These are phyloP conservation scores for Calonectria pauciramosa DNA, from an alignment of 2,329 filamentous ascomycete genomes.

Conservation along the genomic window DNA sequence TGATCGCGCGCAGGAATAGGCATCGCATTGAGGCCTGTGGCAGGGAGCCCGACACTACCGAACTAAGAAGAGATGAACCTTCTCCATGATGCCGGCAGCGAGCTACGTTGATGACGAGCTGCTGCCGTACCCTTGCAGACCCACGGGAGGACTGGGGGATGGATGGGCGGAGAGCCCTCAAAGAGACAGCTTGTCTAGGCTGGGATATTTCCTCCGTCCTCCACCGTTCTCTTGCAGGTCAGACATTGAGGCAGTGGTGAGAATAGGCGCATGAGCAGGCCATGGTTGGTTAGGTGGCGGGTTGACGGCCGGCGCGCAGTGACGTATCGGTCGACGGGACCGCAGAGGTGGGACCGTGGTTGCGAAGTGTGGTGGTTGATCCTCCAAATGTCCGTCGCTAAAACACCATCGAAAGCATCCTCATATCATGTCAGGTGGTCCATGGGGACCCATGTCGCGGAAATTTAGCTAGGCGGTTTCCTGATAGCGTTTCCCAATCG, in stretches of 20 bases:
- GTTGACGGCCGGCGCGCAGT: slow-evolving; percentile 33
- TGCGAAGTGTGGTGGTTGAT: slow-evolving; percentile 32
- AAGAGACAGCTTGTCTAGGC: slow-evolving; percentile 25
- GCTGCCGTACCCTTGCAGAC: slow-evolving; percentile 18
- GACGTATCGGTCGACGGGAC: slow-evolving; percentile 36
- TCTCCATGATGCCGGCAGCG: slow-evolving; percentile 30
- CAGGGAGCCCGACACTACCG: slow-evolving; percentile 30
- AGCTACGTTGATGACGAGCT: slow-evolving; percentile 22
- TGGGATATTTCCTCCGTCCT: slow-evolving; percentile 31
- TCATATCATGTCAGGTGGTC: slow-evolving; percentile 45
- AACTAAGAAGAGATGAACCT: slow-evolving; percentile 33
- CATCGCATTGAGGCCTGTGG: slow-evolving; percentile 32
- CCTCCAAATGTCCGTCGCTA: slow-evolving; percentile 26
- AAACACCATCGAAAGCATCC: slow-evolving; percentile 26
- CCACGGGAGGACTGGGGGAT: slow-evolving; percentile 12
- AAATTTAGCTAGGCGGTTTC: slow-evolving; percentile 39
- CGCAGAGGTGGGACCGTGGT: slow-evolving; percentile 29
- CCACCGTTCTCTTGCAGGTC: slow-evolving; percentile 27
- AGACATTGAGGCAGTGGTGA: slow-evolving; percentile 32
- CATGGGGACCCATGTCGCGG: slow-evolving; percentile 35
- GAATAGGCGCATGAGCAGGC: slow-evolving; percentile 30
- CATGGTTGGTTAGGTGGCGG: slow-evolving; percentile 26
- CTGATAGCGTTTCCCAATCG: slow-evolving; percentile 36
- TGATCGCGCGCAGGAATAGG: slow-evolving; percentile 36
- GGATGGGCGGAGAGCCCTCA: slow-evolving; percentile 4